Conservation (phyloP, 1,284 basidiomycete species). For the Chondrostereum purpureum region DNA sequence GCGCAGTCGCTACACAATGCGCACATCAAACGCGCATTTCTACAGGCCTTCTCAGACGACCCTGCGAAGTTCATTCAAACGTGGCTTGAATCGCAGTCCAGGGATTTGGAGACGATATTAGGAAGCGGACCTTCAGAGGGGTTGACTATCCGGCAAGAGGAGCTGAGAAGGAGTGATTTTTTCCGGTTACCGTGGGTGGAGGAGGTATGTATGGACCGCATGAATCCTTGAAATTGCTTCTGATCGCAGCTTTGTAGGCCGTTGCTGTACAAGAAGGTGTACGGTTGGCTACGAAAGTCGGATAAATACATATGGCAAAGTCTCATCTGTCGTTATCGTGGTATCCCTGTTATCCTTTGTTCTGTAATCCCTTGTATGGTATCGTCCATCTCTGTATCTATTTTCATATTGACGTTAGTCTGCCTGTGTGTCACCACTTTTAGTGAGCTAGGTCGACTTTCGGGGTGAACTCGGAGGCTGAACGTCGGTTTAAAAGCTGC, state of each 20-base stretch:
- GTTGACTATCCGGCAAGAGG: constrained; percentile 76
- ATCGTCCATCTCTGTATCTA: no score
- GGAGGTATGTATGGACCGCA: constrained; percentile 29
- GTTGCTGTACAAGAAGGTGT: constrained; percentile 30
- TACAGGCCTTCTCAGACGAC: constrained; percentile 77
- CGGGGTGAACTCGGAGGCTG: no score
- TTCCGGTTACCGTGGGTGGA: constrained; percentile 89
- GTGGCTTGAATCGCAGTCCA: constrained; percentile 87
- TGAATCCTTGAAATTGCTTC: not conserved
- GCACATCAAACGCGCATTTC: constrained; percentile 81
- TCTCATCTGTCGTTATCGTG: no score
- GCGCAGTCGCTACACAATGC: constrained; percentile 83
- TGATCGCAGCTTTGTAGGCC: constrained; percentile 16
- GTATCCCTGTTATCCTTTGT: no score
- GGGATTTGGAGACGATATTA: constrained; percentile 86
- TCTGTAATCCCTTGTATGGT: no score
- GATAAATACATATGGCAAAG: no score
- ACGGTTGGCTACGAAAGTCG: constrained; percentile 17
- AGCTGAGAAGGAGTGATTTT: constrained; percentile 82
- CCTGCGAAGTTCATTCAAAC: constrained; percentile 81
- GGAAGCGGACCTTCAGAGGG: constrained; percentile 82
- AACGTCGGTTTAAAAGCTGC: no score
- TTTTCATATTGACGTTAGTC: no score
- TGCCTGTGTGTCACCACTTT: no score
- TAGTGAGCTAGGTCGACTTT: no score